phyloP scores from a whole-genome alignment of 1,284 basidiomycete genomes.

The Entoloma clypeatum region DNA sequence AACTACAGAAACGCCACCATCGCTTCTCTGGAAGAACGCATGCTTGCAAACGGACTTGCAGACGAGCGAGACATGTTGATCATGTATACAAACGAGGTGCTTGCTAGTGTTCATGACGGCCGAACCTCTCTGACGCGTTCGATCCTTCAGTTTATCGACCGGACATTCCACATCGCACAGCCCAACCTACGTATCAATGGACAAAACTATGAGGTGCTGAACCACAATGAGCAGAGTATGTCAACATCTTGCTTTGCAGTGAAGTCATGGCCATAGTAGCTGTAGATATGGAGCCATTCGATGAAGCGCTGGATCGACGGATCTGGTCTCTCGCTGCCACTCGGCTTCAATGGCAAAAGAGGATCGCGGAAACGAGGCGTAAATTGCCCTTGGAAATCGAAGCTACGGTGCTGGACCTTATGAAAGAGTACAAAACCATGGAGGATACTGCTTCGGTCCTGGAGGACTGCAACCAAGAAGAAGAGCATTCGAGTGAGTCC shows the following conservation, averaged over 20 bases:
- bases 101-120: background rate
- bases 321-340: conserved; percentile 71
- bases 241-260: background rate
- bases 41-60: conserved; percentile 20
- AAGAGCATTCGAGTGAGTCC: conserved; percentile 7
- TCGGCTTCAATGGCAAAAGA: conserved; percentile 62
- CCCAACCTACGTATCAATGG: conserved; percentile 79
- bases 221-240: conserved; percentile 53
- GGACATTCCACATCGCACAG: conserved; percentile 58
- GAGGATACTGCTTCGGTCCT: conserved; percentile 18
- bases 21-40: conserved; percentile 39
- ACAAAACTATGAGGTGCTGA: conserved; percentile 65
- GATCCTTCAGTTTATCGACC: conserved; percentile 50
- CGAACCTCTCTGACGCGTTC: conserved; percentile 3
- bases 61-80: conserved; percentile 43
- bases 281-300: conserved; percentile 72
- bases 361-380: conserved; percentile 59
- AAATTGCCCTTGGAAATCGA: conserved; percentile 51
- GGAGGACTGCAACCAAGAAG: conserved; percentile 17
- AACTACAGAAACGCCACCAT: conserved; percentile 46
- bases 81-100: conserved; percentile 49
- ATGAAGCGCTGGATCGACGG: conserved; percentile 72
- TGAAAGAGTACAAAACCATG: conserved; percentile 39
- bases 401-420: conserved; percentile 42
- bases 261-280: conserved; percentile 6